A percentile compares a stretch with the other conserved stretches of the same genome.
Conservation (phyloP, 805 yeast genomes). For the Candida caryicola region DNA sequence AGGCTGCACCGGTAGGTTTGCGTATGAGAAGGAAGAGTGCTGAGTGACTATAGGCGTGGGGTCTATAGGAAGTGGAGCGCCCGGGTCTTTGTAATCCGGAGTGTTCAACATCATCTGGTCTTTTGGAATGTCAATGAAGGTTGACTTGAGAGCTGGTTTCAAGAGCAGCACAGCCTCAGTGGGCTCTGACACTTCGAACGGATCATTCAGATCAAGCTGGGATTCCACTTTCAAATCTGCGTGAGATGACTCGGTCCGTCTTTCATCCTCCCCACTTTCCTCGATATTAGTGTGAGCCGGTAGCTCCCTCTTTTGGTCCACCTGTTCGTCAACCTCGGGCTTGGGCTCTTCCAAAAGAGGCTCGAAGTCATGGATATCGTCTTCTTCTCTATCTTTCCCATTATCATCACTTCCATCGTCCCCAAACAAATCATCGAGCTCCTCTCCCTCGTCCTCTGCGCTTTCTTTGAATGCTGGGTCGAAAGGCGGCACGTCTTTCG, state of each 20-base stretch:
- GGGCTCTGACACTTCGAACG: not conserved
- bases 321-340: no score
- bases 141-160: constrained; percentile 1
- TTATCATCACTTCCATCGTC: constrained; percentile 30
- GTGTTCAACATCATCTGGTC: constrained; percentile 56
- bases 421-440: constrained; percentile 31
- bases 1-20: not conserved
- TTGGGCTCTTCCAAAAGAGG: no score
- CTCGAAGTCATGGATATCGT: no score
- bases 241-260: not conserved
- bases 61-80: constrained; percentile 70
- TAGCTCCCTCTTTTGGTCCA: not conserved
- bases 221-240: not conserved
- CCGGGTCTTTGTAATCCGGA: constrained; percentile 71
- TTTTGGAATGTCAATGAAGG: constrained; percentile 50
- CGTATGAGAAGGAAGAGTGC: not conserved
- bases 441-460: constrained; percentile 9
- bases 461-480: not conserved
- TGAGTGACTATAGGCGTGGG: constrained; percentile 46
- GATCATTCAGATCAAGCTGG: not conserved
- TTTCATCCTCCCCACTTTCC: no score
- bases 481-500: constrained; percentile 5
- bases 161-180: no score
- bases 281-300: not conserved
- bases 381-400: constrained; percentile 8